Evolutionary conservation across 192 early-diverging fungal genomes (phyloP), one percentile per base, ranked within the genome.

Genomic region (Backusella circina): DNA sequence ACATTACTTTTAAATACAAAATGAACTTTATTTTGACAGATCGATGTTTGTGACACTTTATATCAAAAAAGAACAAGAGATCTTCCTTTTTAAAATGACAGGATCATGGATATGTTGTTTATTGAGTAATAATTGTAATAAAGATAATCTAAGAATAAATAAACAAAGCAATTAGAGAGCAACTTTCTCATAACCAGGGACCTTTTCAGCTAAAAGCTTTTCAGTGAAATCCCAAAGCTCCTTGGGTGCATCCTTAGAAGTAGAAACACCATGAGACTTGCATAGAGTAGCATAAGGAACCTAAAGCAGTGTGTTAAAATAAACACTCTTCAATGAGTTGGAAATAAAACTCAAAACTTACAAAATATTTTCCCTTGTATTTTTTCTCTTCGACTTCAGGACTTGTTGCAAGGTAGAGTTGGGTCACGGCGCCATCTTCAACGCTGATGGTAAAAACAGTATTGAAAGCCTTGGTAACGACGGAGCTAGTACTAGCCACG

Each of bases 331-430:
- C n/a, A n/a, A n/a, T n/a, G 26, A 57, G n/a, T 47, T n/a, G 16
- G n/a, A n/a, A n/a, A n/a, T n/a, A n/a, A n/a, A n/a, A n/a, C n/a
- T n/a, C n/a, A n/a, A n/a, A n/a, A 57, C 74, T 75, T 71, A 82
- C 81, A 74, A 77, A 83, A 31, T 85, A 85, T 71, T 80, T 15
- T 12, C 80, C 83, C 32, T 30, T 74, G 21, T 79, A 74, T 2
- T 79, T 73, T 31, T 84, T 84, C 21, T 86, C 74, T 66, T 88
- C 80, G 44, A 88, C 77, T 67, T 89, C 82, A 28, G 87, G 87
- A 32, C 84, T 86, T 0, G 85, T 82, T 9, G 88, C 84, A 71
- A 80, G 72, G 57, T 88, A 89, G 3, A 87, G 47, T 51, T 82
- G 82, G 2, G 83, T 86, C 28, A 87, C 30, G 0, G 87, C 81